phyloP scores from a whole-genome alignment of 148 eudicot species.

The Heliosperma pusillum region DNA sequence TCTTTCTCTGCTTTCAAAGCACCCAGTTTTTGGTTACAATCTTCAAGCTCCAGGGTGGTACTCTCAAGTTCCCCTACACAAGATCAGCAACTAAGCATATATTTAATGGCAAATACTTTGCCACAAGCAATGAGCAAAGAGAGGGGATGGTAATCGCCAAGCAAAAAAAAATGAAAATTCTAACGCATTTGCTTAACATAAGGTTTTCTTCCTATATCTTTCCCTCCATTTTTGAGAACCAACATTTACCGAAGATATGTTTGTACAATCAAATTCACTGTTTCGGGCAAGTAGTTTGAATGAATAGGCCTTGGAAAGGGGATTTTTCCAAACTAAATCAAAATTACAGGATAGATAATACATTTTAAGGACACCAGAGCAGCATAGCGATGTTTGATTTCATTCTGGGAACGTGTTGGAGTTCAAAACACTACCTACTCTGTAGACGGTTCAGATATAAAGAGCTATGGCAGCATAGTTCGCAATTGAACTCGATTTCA shows the following conservation, averaged over 20 bases:
- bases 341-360: not conserved
- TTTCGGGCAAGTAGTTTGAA: not conserved
- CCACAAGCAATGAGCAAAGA: not conserved
- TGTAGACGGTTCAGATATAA: not conserved
- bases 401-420: not conserved
- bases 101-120: not conserved
- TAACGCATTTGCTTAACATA: too few relatives aligned
- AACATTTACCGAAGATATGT: not conserved
- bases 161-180: not conserved
- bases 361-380: not conserved
- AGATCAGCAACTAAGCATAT: constrained; percentile 13
- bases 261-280: not conserved
- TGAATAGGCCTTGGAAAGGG: not conserved
- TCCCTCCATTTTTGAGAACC: not conserved
- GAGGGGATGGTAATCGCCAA: not conserved
- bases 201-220: not conserved
- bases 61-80: constrained; percentile 69
- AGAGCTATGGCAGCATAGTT: not conserved
- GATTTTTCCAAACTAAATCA: not conserved
- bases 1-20: constrained; percentile 71
- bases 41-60: constrained; percentile 59
- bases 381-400: not conserved
- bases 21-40: constrained; percentile 61
- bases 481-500: not conserved
- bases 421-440: not conserved